phyloP scores from a whole-genome alignment of 352 stramenopile species.

The Lagenidium sp. region DNA sequence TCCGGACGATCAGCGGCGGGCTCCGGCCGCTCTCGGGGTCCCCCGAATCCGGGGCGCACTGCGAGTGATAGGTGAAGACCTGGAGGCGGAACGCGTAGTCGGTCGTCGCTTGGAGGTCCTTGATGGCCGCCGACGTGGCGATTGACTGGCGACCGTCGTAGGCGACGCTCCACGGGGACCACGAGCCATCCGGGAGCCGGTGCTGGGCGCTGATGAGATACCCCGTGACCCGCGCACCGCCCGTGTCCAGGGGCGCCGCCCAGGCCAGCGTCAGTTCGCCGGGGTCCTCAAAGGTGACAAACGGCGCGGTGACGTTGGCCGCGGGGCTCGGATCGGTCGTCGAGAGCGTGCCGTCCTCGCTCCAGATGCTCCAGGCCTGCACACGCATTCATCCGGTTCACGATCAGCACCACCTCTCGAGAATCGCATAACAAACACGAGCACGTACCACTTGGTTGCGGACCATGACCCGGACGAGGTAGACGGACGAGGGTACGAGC shows the following conservation, averaged over 20 bases:
- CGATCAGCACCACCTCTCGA: too few relatives aligned
- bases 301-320: slow-evolving; percentile 14
- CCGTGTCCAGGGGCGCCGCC: slow-evolving; percentile 26
- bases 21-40: slow-evolving; percentile 15
- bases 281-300: slow-evolving; percentile 24
- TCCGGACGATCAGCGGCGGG: slow-evolving; percentile 27
- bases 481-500: background rate
- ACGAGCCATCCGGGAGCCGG: slow-evolving; percentile 18
- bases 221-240: slow-evolving; percentile 30
- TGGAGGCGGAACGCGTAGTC: slow-evolving; percentile 35
- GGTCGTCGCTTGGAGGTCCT: slow-evolving; percentile 24
- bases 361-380: slow-evolving; percentile 11
- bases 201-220: slow-evolving; percentile 24
- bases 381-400: too few relatives aligned
- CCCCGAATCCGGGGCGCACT: slow-evolving; percentile 16
- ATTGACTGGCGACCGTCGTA: slow-evolving; percentile 28
- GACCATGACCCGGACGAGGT: background rate
- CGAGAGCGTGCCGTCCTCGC: slow-evolving; percentile 11
- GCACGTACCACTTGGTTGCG: background rate
- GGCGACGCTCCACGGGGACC: slow-evolving; percentile 17
- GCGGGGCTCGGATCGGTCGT: slow-evolving; percentile 24
- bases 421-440: too few relatives aligned
- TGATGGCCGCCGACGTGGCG: slow-evolving; percentile 12
- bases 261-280: slow-evolving; percentile 35
- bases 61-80: slow-evolving; percentile 33